Conservation (phyloP, 1,139 yeast genomes). For the Candida sanyaensis region DNA sequence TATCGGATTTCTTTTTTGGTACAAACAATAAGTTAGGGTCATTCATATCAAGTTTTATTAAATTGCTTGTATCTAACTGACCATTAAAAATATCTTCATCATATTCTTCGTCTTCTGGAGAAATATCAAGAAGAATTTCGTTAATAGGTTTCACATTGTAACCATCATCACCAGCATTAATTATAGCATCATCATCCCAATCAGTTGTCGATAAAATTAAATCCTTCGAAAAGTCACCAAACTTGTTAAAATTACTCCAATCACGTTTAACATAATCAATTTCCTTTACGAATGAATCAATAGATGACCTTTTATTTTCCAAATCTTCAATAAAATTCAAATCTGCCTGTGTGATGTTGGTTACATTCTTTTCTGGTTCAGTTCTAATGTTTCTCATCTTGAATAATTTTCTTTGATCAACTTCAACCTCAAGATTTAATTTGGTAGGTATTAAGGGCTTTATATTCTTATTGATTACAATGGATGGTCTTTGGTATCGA, state of each 20-base stretch:
- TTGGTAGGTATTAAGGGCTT: constrained; percentile 67
- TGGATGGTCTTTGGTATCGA: constrained; percentile 52
- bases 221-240: constrained; percentile 53
- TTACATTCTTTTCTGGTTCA: constrained; percentile 10
- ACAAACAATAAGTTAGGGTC: constrained; percentile 79
- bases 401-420: constrained; percentile 48
- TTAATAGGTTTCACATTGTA: constrained; percentile 15
- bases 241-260: constrained; percentile 39
- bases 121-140: constrained; percentile 8
- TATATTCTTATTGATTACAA: constrained; percentile 32
- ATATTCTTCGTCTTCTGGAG: constrained; percentile 55
- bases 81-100: constrained; percentile 86
- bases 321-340: constrained; percentile 32
- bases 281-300: constrained; percentile 20
- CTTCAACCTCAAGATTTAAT: constrained; percentile 47
- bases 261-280: constrained; percentile 40
- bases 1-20: constrained; percentile 33
- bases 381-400: constrained; percentile 23
- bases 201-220: constrained; percentile 74
- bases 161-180: constrained; percentile 46
- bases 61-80: constrained; percentile 44
- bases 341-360: constrained; percentile 28
- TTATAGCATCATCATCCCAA: constrained; percentile 75
- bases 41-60: constrained; percentile 71
- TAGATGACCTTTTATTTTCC: constrained; percentile 20